phyloP scores from a whole-genome alignment of 768 basidiomycete genomes.

The Heimioporus sp. region DNA sequence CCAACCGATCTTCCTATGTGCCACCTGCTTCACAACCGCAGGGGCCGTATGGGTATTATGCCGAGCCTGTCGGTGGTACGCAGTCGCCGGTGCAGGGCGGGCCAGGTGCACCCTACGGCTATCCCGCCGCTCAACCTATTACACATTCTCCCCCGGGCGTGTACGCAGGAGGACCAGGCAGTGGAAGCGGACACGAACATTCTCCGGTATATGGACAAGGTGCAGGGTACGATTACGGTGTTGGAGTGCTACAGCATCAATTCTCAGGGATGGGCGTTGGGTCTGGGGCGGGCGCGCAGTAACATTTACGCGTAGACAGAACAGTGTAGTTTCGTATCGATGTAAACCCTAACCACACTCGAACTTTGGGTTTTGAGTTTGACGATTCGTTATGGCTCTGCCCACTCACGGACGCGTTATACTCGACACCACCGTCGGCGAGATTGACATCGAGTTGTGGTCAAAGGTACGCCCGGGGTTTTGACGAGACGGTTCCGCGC shows the following conservation, averaged over 20 bases:
- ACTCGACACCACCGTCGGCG: slow-evolving; percentile 84
- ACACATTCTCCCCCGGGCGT: slow-evolving; percentile 15
- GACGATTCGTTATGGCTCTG: slow-evolving; percentile 56
- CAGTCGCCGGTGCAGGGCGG: slow-evolving; percentile 6
- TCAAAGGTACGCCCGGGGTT: slow-evolving; percentile 58
- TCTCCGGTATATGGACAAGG: slow-evolving; percentile 18
- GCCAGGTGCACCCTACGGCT: slow-evolving; percentile 13
- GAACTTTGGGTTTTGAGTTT: not conserved
- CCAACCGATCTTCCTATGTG: slow-evolving; percentile 16
- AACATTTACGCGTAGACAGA: slow-evolving; percentile 17
- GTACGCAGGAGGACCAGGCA: slow-evolving; percentile 22
- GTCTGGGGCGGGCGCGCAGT: slow-evolving; percentile 18
- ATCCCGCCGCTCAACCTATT: slow-evolving; percentile 13
- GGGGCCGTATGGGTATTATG: slow-evolving; percentile 19
- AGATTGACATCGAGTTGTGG: slow-evolving; percentile 91
- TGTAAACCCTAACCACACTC: slow-evolving; percentile 22
- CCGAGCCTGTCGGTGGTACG: slow-evolving; percentile 8
- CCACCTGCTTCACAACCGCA: slow-evolving; percentile 14
- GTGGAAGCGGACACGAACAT: slow-evolving; percentile 19
- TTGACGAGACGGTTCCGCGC: not conserved
- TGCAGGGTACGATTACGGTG: slow-evolving; percentile 22
- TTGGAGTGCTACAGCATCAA: slow-evolving; percentile 26
- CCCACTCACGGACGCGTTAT: slow-evolving; percentile 87
- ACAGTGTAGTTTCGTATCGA: not conserved
- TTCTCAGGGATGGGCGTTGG: slow-evolving; percentile 31